phyloP scores from a whole-genome alignment of 1,139 yeast genomes.

The Geotrichum histeridarum region DNA sequence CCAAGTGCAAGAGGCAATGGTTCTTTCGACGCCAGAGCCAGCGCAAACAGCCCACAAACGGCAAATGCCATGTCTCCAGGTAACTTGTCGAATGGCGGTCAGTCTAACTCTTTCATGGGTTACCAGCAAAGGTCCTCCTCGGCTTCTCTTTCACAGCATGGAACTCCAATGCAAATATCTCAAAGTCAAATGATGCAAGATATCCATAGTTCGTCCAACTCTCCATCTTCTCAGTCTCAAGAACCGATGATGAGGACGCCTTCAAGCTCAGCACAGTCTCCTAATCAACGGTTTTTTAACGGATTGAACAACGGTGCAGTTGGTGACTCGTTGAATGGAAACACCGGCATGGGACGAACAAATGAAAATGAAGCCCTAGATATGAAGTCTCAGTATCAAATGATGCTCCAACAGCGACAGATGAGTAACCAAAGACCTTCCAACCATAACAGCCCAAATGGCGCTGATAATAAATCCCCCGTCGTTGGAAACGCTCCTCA shows the following conservation, averaged over 20 bases:
- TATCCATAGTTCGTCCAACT: not conserved
- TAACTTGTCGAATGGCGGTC: not conserved
- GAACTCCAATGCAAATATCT: not conserved
- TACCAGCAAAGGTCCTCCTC: not conserved
- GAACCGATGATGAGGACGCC: not conserved
- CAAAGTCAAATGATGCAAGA: not conserved
- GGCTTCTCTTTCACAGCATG: not conserved
- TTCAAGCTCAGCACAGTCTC: not conserved
- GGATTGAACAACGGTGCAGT: not conserved
- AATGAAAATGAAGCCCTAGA: not conserved
- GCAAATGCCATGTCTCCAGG: slow-evolving; percentile 1
- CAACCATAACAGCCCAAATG: not conserved
- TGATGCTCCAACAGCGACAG: slow-evolving; percentile 10
- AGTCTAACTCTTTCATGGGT: not conserved
- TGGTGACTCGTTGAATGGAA: not conserved
- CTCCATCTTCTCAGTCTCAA: not conserved
- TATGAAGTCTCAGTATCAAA: slow-evolving; percentile 11
- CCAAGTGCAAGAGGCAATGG: slow-evolving; percentile 3
- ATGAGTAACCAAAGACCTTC: not conserved
- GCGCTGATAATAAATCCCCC: not conserved
- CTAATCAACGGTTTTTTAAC: not conserved
- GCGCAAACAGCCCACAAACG: slow-evolving; percentile 5
- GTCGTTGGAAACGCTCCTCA: not conserved
- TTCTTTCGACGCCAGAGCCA: not conserved
- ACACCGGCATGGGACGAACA: not conserved